Conservation (phyloP, 2,329 filamentous ascomycete species). For the Penicillium sp. region DNA sequence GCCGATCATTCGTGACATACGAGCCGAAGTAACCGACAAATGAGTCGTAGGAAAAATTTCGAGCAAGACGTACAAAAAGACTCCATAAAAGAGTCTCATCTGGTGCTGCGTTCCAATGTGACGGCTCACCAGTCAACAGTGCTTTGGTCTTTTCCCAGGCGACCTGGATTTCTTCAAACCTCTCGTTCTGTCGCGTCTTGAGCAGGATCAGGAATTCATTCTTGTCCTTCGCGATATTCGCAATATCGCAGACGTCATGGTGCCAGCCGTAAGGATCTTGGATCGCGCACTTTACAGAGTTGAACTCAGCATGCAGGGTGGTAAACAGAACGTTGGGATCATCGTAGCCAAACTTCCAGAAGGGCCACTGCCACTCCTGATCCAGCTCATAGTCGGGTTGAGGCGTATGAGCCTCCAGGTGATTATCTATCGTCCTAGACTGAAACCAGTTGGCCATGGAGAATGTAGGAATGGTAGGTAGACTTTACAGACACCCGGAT, state of each 20-base stretch:
- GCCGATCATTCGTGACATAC: background rate
- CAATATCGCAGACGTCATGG: background rate
- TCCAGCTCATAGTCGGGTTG: background rate
- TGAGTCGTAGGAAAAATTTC: background rate
- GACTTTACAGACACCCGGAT: background rate
- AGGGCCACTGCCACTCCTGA: slow-evolving; percentile 3
- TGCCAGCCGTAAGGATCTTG: slow-evolving; percentile 1
- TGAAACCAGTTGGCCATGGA: slow-evolving; percentile 1
- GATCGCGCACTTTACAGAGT: background rate
- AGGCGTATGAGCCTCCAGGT: slow-evolving; percentile 5
- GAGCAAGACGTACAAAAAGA: background rate
- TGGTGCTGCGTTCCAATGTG: background rate
- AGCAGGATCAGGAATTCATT: slow-evolving; percentile 1
- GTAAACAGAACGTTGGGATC: slow-evolving; percentile 5
- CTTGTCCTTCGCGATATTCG: background rate
- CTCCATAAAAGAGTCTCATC: background rate
- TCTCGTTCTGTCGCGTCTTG: slow-evolving; percentile 1
- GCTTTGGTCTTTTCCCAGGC: slow-evolving; percentile 5
- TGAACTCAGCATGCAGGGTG: slow-evolving; percentile 2
- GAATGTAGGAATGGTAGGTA: background rate
- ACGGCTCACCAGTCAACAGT: background rate
- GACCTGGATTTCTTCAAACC: slow-evolving; percentile 2
- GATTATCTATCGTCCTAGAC: background rate
- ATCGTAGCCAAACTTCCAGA: slow-evolving; percentile 5
- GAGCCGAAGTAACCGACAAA: background rate